Evolutionary conservation across 345 rosid genomes (phyloP), one percentile per base, ranked within the genome.

Genomic region (Lepidium aucheri): DNA sequence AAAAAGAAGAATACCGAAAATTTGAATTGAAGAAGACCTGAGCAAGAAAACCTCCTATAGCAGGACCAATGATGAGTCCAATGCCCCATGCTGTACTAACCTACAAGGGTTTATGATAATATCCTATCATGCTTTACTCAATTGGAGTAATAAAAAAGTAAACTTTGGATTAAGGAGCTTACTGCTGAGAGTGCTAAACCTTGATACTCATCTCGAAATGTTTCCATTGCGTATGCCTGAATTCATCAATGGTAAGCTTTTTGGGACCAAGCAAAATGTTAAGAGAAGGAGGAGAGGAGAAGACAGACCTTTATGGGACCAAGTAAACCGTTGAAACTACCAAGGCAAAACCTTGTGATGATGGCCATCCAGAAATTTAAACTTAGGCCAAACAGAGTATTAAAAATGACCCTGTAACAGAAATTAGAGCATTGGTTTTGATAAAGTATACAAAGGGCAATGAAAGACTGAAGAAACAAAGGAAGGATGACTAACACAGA

Each of bases 1-100:
- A 22, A 9, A 10, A 17, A 15, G 12, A 44, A 36, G 1, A 46
- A 63, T 17, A 38, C 17, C 4, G 28, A 47, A 46, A 68, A 30
- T 18, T 9, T 60, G 53, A 39, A 13, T 9, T 14, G 51, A 74
- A 40, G 68, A 86, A 55, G 71, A 94, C 99, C 99, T 94, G 95
- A 3, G 99, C 93, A 59, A 90, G 79, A 69, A 76, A 94, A 42
- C 97, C 99, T 63, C 99, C 99, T 3, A 94, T 43, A 53, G 99
- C 96, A 43, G 99, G 99, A 58, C 99, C 99, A 74, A 94, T 80
- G 74, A 94, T 82, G 82, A 94, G 78, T 73, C 99, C 99, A 39
- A 86, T 85, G 3, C 96, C 97, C 99, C 99, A 94, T 17, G 99
- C 77, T 60, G 99, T 90, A 65, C 97, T 88, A 17, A 90, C 80